phyloP scores from a whole-genome alignment of 345 rosid genomes.

The Citrus australasica region DNA sequence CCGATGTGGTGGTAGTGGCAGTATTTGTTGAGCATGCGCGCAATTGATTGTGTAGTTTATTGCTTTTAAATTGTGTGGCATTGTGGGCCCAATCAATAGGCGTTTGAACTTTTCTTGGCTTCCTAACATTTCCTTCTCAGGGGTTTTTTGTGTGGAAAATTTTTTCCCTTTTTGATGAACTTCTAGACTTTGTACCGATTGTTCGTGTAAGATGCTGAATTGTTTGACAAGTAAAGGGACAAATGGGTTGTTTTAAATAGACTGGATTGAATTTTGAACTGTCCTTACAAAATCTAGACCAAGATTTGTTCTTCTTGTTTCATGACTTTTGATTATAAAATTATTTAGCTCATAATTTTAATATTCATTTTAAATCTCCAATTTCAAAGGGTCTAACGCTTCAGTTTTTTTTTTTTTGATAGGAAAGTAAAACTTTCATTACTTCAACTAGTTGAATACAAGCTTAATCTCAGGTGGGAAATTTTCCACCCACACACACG shows the following conservation, averaged over 20 bases:
- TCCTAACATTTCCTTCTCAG: not conserved
- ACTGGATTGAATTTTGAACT: not conserved
- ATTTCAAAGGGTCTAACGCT: not conserved
- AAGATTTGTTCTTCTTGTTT: not conserved
- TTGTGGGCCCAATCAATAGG: slow-evolving; percentile 14
- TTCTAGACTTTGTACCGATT: not conserved
- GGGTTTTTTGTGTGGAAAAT: not conserved
- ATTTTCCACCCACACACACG: too few relatives aligned
- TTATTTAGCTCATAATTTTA: not conserved
- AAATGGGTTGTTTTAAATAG: not conserved
- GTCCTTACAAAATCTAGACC: not conserved
- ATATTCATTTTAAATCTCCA: not conserved
- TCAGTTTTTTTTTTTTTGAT: too few relatives aligned
- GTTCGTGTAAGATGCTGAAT: not conserved
- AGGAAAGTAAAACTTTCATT: too few relatives aligned
- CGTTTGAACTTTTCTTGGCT: slow-evolving; percentile 7
- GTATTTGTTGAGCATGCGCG: slow-evolving; percentile 13
- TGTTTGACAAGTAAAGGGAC: not conserved
- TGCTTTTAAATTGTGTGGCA: not conserved
- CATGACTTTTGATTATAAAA: not conserved
- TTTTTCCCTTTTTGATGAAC: not conserved
- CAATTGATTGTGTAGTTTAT: not conserved
- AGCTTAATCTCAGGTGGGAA: too few relatives aligned
- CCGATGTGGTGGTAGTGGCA: slow-evolving; percentile 7
- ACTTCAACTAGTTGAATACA: too few relatives aligned